phyloP scores from a whole-genome alignment of 306 rosid species.

The Quercus rubra region DNA sequence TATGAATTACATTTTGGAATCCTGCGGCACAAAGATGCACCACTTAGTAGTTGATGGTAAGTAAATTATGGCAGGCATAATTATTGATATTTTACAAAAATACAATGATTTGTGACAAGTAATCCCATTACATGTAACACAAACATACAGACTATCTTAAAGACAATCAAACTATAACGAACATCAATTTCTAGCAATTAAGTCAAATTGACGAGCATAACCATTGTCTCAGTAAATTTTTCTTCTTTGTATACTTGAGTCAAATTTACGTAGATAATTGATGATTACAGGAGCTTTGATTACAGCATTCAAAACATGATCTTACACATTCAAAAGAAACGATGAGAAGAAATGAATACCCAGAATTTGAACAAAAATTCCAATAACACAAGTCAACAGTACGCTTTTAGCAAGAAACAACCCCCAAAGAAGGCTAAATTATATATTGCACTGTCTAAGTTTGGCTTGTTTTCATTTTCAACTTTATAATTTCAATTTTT shows the following conservation, averaged over 20 bases:
- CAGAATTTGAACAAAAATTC: neutral
- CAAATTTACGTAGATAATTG: neutral
- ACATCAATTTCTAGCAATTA: neutral
- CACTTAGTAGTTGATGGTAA: neutral
- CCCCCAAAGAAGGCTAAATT: too few species aligned
- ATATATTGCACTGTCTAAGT: too few species aligned
- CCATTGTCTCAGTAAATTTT: neutral
- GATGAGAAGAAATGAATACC: neutral
- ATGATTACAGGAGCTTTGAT: neutral
- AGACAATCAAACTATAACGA: neutral
- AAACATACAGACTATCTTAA: neutral
- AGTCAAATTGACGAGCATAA: neutral
- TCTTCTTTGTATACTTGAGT: neutral
- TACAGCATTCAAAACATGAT: neutral
- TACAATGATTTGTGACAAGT: neutral
- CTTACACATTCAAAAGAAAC: neutral
- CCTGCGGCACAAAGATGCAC: neutral
- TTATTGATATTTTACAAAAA: neutral
- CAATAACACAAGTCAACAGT: too few species aligned
- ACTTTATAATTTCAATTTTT: too few species aligned
- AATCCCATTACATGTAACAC: neutral
- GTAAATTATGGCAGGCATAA: neutral
- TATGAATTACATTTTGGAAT: neutral
- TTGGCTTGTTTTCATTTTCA: too few species aligned
- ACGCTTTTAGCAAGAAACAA: too few species aligned